Evolutionary conservation across 768 basidiomycete species (phyloP).

Genomic region (Gautieria morchelliformis): DNA sequence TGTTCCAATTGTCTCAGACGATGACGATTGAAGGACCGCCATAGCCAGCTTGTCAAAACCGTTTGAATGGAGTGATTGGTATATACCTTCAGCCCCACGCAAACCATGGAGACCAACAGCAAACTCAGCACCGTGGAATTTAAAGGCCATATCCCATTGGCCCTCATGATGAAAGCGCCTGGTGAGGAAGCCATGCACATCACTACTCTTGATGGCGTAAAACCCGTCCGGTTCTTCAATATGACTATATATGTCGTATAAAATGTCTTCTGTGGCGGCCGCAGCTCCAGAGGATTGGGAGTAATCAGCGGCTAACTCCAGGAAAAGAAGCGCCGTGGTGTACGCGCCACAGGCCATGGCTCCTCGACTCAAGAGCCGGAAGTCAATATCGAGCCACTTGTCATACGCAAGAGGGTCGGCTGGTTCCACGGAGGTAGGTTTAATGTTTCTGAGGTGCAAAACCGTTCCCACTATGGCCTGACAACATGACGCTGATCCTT

Average conservation of each 20-base stretch:
- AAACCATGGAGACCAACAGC: conserved; percentile 45
- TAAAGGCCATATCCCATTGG: conserved; percentile 87
- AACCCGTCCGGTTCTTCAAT: conserved; percentile 99
- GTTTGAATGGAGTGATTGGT: conserved; percentile 77
- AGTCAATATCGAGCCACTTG: conserved; percentile 78
- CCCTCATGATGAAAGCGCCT: conserved; percentile 87
- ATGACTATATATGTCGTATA: conserved; percentile 89
- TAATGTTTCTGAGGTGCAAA: conserved; percentile 70
- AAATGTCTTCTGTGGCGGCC: conserved; percentile 45
- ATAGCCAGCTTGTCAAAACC: conserved; percentile 88
- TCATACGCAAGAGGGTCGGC: conserved; percentile 40
- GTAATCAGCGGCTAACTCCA: conserved; percentile 65
- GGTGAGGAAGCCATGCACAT: conserved; percentile 73
- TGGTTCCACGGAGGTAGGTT: conserved; percentile 28
- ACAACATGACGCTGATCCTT: conserved; percentile 34
- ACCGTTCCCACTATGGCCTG: conserved; percentile 62
- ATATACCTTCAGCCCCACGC: conserved; percentile 50
- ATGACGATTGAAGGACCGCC: conserved; percentile 37
- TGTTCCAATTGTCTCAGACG: conserved; percentile 22
- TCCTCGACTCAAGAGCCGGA: conserved; percentile 54
- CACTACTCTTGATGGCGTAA: conserved; percentile 77
- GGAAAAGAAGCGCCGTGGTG: conserved; percentile 81
- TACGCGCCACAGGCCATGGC: conserved; percentile 76
- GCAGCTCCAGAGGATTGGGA: conserved; percentile 23
- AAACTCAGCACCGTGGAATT: conserved; percentile 76